Evolutionary conservation across 768 basidiomycete genomes (phyloP).

Genomic region (Gyrodon lividus): DNA sequence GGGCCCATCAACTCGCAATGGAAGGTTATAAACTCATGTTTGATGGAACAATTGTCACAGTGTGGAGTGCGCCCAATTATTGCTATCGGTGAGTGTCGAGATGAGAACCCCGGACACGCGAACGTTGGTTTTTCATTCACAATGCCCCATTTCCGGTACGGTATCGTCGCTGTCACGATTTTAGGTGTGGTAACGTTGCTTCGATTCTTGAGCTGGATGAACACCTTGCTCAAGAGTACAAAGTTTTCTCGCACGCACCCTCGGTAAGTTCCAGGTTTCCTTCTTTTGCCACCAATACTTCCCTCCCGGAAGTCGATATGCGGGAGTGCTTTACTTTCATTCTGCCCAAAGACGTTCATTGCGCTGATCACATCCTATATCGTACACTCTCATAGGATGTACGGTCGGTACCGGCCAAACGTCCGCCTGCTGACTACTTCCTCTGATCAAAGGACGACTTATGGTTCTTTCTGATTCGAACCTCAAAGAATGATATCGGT

Average conservation of each 20-base stretch:
- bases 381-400: constrained; percentile 54
- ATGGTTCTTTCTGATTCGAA: constrained; percentile 17
- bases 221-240: constrained; percentile 90
- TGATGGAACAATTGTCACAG: constrained; percentile 90
- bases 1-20: constrained; percentile 98
- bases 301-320: constrained; percentile 25
- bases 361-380: constrained; percentile 1
- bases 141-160: constrained; percentile 25
- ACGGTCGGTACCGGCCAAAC: constrained; percentile 76
- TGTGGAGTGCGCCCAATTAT: constrained; percentile 98
- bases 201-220: constrained; percentile 95
- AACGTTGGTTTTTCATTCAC: constrained; percentile 14
- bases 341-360: constrained; percentile 1
- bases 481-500: constrained; percentile 1
- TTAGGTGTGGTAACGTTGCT: constrained; percentile 92
- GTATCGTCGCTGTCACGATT: constrained; percentile 11
- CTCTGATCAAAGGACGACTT: constrained; percentile 39
- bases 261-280: constrained; percentile 51
- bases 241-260: constrained; percentile 90
- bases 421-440: constrained; percentile 87
- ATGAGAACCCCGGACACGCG: constrained; percentile 12
- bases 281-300: constrained; percentile 4
- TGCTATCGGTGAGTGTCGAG: constrained; percentile 78
- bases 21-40: constrained; percentile 98
- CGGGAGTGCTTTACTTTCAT: constrained; percentile 15